Conservation (phyloP, 78 protist species). For the Dictyostelium brefeldianum region DNA sequence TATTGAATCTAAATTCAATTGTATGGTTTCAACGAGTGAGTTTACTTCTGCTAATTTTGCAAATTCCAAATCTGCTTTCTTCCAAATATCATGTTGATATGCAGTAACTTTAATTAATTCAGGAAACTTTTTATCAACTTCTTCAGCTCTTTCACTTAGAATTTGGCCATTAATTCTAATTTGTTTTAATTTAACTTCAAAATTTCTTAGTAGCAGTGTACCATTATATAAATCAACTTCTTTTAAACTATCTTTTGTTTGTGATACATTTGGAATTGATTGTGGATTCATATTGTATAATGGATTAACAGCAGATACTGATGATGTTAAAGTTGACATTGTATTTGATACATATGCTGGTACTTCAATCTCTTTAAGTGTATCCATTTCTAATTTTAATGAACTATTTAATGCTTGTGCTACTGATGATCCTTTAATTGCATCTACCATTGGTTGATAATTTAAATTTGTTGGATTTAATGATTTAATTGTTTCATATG, state of each 20-base stretch:
- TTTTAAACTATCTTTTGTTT: slow-evolving; percentile 28
- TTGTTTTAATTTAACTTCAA: slow-evolving; percentile 62
- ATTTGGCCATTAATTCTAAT: slow-evolving; percentile 47
- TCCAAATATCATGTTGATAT: slow-evolving; percentile 40
- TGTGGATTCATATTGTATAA: neutral
- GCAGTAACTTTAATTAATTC: neutral
- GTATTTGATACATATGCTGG: slow-evolving; percentile 9
- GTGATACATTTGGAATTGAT: slow-evolving; percentile 50
- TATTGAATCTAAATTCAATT: slow-evolving; percentile 35
- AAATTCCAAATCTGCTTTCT: slow-evolving; percentile 29
- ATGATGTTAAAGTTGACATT: neutral
- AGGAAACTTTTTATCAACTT: slow-evolving; percentile 45
- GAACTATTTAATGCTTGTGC: slow-evolving; percentile 25
- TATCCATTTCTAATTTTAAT: slow-evolving; percentile 45
- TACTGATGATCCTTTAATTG: slow-evolving; percentile 23
- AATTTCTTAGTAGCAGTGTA: slow-evolving; percentile 36
- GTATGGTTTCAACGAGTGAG: slow-evolving; percentile 13
- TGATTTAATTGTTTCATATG: neutral
- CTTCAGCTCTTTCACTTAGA: slow-evolving; percentile 54
- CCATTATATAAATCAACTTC: slow-evolving; percentile 71
- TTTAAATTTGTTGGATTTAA: slow-evolving; percentile 29
- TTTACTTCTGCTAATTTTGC: slow-evolving; percentile 36
- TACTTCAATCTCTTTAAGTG: slow-evolving; percentile 30
- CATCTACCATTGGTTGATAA: slow-evolving; percentile 68
- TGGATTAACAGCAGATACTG: neutral